These are phyloP conservation scores for Blastobotrys peoriensis DNA, from an alignment of 805 yeast genomes.

Conservation along the genomic window DNA sequence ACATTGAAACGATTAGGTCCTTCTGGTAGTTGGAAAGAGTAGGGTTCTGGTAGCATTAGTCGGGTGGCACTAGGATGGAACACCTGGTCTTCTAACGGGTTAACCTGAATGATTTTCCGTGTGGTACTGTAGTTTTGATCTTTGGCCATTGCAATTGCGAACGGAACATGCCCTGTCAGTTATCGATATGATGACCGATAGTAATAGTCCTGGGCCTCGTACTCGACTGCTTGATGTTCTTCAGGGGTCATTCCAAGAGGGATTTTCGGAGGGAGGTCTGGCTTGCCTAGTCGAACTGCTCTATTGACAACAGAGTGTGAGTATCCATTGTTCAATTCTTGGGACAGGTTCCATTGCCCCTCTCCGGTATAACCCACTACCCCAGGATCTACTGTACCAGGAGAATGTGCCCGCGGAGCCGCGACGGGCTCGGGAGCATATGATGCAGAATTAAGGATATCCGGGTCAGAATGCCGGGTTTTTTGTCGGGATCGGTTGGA, in stretches of 20 bases:
- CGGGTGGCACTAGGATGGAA: too few species aligned
- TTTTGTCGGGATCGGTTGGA: background rate
- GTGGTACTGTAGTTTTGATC: too few species aligned
- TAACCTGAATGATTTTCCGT: too few species aligned
- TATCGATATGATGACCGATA: too few species aligned
- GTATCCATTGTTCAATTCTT: conserved; percentile 32
- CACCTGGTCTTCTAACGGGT: too few species aligned
- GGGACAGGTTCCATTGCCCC: conserved; percentile 26
- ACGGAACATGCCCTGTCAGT: too few species aligned
- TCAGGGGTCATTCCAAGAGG: conserved; percentile 24
- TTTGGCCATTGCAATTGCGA: too few species aligned
- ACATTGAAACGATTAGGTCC: too few species aligned
- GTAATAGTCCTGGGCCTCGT: conserved; percentile 13
- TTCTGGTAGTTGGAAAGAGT: too few species aligned
- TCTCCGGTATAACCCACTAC: conserved; percentile 21
- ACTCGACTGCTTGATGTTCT: conserved; percentile 19
- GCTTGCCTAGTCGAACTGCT: conserved; percentile 13
- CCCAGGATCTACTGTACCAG: conserved; percentile 21
- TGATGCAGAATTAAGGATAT: conserved; percentile 16
- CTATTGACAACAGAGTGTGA: conserved; percentile 29
- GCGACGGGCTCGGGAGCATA: conserved; percentile 25
- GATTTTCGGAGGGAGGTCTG: conserved; percentile 23
- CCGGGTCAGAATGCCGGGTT: conserved; percentile 7
- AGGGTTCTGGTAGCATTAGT: too few species aligned
- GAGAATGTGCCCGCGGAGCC: conserved; percentile 10